phyloP scores from a whole-genome alignment of 345 rosid genomes.

The Lepidium sativum region DNA sequence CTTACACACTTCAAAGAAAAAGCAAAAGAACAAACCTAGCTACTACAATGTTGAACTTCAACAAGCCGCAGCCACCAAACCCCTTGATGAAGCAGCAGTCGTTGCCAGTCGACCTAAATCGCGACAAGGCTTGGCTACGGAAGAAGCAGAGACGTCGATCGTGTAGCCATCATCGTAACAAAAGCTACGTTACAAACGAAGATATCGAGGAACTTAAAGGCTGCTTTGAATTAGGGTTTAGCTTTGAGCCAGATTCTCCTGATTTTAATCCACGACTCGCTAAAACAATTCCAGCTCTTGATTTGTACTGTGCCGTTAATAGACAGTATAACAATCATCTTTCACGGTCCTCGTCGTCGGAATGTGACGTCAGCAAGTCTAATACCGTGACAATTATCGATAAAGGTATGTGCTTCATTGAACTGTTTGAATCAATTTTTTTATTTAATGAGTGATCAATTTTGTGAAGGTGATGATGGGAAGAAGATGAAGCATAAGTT shows the following conservation, averaged over 20 bases:
- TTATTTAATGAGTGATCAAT: neutral
- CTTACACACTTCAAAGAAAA: neutral
- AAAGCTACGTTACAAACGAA: conserved; percentile 53
- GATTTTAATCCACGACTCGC: conserved; percentile 51
- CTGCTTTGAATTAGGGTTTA: conserved; percentile 74
- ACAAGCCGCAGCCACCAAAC: conserved; percentile 15
- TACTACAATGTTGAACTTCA: conserved; percentile 14
- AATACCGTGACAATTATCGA: conserved; percentile 33
- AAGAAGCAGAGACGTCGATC: conserved; percentile 28
- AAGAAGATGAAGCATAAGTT: conserved; percentile 58
- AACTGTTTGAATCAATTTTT: no score
- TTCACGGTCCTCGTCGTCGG: conserved; percentile 51
- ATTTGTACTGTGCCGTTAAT: conserved; percentile 54
- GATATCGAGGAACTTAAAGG: conserved; percentile 78
- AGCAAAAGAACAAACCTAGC: neutral
- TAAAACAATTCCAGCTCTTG: conserved; percentile 62
- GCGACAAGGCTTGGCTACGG: conserved; percentile 64
- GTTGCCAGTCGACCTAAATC: conserved; percentile 48
- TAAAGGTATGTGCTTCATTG: conserved; percentile 31
- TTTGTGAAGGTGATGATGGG: conserved; percentile 46
- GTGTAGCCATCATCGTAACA: conserved; percentile 8
- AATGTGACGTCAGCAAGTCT: conserved; percentile 17
- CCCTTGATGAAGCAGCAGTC: conserved; percentile 56
- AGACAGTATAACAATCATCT: conserved; percentile 40
- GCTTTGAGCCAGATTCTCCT: conserved; percentile 55